Evolutionary conservation across 169 alveolate species (phyloP).

Genomic region (Eimeria maxima): DNA sequence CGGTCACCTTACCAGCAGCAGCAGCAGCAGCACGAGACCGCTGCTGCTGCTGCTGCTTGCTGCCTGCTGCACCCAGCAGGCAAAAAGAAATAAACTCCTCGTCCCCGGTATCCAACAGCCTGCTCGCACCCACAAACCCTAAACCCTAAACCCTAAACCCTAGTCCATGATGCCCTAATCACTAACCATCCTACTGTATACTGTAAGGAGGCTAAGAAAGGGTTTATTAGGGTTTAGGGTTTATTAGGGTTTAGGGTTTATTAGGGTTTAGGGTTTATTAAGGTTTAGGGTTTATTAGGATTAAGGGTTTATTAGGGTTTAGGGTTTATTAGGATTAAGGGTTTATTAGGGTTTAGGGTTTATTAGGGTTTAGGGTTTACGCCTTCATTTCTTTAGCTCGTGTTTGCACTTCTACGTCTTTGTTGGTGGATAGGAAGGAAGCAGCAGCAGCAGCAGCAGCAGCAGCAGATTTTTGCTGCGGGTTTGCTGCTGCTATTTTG

Average conservation of each 20-base stretch:
- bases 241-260: too few species aligned
- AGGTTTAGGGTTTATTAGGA: background rate
- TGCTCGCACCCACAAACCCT: background rate
- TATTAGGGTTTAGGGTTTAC: constrained; percentile 17
- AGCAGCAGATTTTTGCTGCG: background rate
- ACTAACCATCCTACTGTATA: background rate
- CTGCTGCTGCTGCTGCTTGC: background rate
- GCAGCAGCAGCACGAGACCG: constrained; percentile 36
- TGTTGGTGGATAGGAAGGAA: background rate
- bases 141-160: constrained; percentile 51
- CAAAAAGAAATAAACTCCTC: background rate
- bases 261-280: background rate
- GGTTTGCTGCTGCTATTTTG: background rate
- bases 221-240: too few species aligned
- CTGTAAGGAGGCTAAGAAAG: background rate
- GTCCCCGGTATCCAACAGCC: background rate
- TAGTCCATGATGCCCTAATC: background rate
- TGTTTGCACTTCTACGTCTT: background rate
- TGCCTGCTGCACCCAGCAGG: background rate
- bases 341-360: background rate
- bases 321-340: background rate
- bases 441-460: constrained; percentile 20
- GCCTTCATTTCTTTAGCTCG: background rate
- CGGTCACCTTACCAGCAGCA: background rate
- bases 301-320: background rate